These are phyloP conservation scores for Daucus carota DNA, from an alignment of 129 eudicot species.

Conservation along the genomic window DNA sequence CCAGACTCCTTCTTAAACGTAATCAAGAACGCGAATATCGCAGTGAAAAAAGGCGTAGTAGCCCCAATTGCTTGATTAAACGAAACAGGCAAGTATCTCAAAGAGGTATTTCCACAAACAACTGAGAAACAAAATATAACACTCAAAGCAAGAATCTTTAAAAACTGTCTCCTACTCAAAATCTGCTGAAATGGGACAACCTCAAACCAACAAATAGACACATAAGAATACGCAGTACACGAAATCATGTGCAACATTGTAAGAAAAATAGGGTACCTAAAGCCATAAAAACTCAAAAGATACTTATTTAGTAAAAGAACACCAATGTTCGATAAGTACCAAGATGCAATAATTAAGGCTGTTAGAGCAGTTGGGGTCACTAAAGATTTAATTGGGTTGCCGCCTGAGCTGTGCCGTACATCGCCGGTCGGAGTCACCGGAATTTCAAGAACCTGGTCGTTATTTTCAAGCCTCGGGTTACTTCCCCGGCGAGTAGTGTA, in stretches of 20 bases:
- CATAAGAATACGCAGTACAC: slow-evolving; percentile 46
- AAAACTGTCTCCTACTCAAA: slow-evolving; percentile 10
- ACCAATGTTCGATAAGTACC: slow-evolving; percentile 86
- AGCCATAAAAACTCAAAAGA: slow-evolving; percentile 65
- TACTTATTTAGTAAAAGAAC: slow-evolving; percentile 80
- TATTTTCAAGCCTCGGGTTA: slow-evolving; percentile 65
- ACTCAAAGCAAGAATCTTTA: slow-evolving; percentile 18
- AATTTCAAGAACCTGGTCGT: slow-evolving; percentile 42
- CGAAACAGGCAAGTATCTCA: slow-evolving; percentile 17
- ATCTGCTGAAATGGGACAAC: slow-evolving; percentile 59
- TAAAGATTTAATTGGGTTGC: slow-evolving; percentile 20
- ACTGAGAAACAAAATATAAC: slow-evolving; percentile 19
- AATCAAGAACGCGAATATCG: slow-evolving; percentile 64
- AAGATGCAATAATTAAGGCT: slow-evolving; percentile 59
- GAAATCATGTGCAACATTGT: slow-evolving; percentile 87
- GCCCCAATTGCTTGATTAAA: slow-evolving; percentile 20
- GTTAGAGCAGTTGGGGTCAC: slow-evolving; percentile 50
- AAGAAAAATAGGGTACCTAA: slow-evolving; percentile 71
- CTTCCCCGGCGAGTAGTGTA: slow-evolving; percentile 90
- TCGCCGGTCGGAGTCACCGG: slow-evolving; percentile 79
- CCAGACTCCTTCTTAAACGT: slow-evolving; percentile 67
- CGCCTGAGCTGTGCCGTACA: slow-evolving; percentile 34
- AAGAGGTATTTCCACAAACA: slow-evolving; percentile 17
- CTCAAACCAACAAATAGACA: slow-evolving; percentile 56
- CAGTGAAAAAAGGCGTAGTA: slow-evolving; percentile 32